phyloP scores from a whole-genome alignment of 768 basidiomycete species.

The Vishniacozyma victoriae region DNA sequence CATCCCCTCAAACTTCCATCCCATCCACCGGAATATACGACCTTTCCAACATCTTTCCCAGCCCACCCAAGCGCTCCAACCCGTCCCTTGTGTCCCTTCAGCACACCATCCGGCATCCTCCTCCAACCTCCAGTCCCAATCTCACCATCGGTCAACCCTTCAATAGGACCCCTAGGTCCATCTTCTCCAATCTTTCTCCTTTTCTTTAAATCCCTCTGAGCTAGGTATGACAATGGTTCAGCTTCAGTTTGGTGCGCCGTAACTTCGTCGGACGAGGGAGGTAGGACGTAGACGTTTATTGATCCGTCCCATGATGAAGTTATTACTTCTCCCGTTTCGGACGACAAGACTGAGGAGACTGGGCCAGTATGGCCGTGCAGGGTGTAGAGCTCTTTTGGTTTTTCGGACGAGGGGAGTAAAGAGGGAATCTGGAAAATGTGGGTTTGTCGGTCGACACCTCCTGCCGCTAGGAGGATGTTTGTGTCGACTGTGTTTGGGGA shows the following conservation, averaged over 20 bases:
- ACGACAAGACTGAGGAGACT: constrained; percentile 64
- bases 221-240: constrained; percentile 46
- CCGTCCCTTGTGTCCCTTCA: constrained; percentile 76
- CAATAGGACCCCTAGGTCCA: constrained; percentile 51
- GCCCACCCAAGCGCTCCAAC: constrained; percentile 69
- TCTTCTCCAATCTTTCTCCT: constrained; percentile 57
- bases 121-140: constrained; percentile 42
- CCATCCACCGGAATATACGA: constrained; percentile 61
- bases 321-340: constrained; percentile 60
- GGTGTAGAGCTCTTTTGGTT: constrained; percentile 54
- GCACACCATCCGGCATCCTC: constrained; percentile 60
- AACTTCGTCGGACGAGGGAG: constrained; percentile 53
- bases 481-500: constrained; percentile 21
- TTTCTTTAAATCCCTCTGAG: constrained; percentile 53
- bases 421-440: constrained; percentile 46
- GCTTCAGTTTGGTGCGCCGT: constrained; percentile 58
- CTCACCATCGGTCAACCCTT: constrained; percentile 26
- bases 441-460: constrained; percentile 44
- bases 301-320: constrained; percentile 84
- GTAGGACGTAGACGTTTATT: constrained; percentile 60
- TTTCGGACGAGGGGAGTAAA: constrained; percentile 40
- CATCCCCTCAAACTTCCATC: constrained; percentile 85
- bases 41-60: constrained; percentile 36
- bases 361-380: constrained; percentile 78
- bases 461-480: constrained; percentile 40